phyloP scores from a whole-genome alignment of 441 rosid species.

The Syzygium syzygioides region DNA sequence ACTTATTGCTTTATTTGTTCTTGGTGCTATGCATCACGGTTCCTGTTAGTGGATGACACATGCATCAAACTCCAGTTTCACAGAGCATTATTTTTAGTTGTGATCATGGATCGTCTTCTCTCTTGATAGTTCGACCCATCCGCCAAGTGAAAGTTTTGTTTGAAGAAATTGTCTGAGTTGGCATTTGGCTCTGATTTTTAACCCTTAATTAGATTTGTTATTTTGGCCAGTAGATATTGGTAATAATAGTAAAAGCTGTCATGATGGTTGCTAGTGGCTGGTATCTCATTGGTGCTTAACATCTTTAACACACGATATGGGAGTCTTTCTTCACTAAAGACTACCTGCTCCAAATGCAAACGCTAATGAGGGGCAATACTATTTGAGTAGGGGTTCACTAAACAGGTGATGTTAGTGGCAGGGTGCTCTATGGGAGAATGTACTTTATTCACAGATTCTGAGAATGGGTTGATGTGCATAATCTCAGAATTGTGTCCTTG shows the following conservation, averaged over 20 bases:
- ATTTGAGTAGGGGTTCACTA: neutral
- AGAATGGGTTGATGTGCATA: neutral
- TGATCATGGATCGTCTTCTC: neutral
- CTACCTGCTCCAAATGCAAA: neutral
- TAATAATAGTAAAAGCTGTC: neutral
- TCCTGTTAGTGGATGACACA: neutral
- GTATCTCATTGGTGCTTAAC: neutral
- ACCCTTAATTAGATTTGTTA: neutral
- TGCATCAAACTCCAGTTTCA: neutral
- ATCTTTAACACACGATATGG: neutral
- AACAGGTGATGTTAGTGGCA: neutral
- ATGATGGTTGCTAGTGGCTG: neutral
- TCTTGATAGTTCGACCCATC: neutral
- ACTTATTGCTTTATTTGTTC: neutral
- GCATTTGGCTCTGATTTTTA: neutral
- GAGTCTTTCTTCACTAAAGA: neutral
- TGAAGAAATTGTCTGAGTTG: neutral
- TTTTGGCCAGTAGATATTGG: neutral
- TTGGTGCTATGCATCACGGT: neutral
- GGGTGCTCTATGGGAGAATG: neutral
- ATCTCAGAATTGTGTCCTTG: neutral
- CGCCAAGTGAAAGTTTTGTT: neutral
- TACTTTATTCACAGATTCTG: neutral
- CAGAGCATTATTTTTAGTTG: neutral
- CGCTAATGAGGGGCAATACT: neutral